Evolutionary conservation across 306 rosid genomes (phyloP).

Genomic region (Heteromeles arbutifolia): DNA sequence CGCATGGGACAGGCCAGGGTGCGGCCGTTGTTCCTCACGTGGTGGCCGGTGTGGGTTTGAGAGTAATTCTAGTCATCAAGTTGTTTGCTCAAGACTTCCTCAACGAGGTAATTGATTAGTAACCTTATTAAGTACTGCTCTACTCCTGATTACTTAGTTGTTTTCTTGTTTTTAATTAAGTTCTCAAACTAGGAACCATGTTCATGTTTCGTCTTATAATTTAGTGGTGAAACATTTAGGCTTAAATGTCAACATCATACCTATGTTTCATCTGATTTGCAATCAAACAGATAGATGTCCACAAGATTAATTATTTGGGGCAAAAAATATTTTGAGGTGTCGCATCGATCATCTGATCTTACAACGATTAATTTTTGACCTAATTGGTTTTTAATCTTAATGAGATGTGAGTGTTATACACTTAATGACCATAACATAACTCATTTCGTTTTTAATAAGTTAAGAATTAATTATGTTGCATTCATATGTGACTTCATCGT

Average conservation of each 20-base stretch:
- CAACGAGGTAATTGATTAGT: slow-evolving; percentile 24
- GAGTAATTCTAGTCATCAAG: slow-evolving; percentile 18
- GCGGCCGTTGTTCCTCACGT: slow-evolving; percentile 46
- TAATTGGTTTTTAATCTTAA: background rate
- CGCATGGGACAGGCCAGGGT: slow-evolving; percentile 52
- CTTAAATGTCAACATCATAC: no score
- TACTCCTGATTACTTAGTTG: background rate
- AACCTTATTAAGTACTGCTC: background rate
- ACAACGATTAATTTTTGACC: no score
- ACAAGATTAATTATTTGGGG: no score
- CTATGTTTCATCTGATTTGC: no score
- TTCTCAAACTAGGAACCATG: no score
- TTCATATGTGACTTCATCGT: background rate
- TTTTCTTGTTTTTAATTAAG: background rate
- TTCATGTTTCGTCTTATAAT: background rate
- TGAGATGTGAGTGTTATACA: no score
- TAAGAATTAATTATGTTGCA: background rate
- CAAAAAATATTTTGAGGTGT: no score
- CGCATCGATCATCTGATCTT: no score
- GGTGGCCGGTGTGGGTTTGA: slow-evolving; percentile 58
- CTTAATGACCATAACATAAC: no score
- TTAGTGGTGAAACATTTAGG: background rate
- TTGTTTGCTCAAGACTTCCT: slow-evolving; percentile 41
- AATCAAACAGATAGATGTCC: no score
- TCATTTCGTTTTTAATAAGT: background rate